Evolutionary conservation across 164 flowering plant genomes (phyloP).

Genomic region (Aristolochia fimbriata): DNA sequence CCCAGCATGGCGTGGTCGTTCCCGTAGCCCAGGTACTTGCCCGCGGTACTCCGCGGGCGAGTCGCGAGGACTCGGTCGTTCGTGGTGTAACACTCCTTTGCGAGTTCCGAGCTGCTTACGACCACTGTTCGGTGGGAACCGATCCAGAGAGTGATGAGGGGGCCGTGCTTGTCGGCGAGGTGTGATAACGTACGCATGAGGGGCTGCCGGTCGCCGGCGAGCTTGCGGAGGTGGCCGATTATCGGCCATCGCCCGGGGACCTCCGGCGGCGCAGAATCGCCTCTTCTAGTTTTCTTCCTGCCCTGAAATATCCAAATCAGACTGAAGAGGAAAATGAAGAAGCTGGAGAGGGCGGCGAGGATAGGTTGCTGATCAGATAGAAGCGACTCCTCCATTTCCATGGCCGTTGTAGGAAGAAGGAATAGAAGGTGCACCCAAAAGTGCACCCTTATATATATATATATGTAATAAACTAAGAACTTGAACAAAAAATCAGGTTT

Average conservation of each 20-base stretch:
- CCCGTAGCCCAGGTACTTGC: slow-evolving; percentile 6
- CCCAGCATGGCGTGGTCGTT: slow-evolving; percentile 7
- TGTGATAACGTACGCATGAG: background rate
- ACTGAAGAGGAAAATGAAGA: no score
- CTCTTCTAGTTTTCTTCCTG: no score
- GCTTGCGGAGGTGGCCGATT: slow-evolving; percentile 6
- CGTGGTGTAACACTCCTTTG: slow-evolving; percentile 11
- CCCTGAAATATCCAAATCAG: no score
- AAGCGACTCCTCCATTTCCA: no score
- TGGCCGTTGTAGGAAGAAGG: no score
- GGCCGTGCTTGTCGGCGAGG: slow-evolving; percentile 7
- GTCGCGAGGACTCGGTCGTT: slow-evolving; percentile 7
- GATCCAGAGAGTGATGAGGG: slow-evolving; percentile 2
- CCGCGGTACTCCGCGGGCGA: background rate
- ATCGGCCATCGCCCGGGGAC: slow-evolving; percentile 2
- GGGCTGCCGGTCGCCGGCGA: background rate
- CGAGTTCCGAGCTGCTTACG: slow-evolving; percentile 4
- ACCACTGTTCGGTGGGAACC: slow-evolving; percentile 1
- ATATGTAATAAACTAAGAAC: no score
- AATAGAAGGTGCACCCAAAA: no score
- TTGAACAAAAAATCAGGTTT: no score
- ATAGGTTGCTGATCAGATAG: no score
- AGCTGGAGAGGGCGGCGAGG: no score
- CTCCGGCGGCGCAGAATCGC: background rate
- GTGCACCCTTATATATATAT: no score